These are phyloP conservation scores for Coelastrella sp. DNA, from an alignment of 139 green algal species.

Conservation along the genomic window DNA sequence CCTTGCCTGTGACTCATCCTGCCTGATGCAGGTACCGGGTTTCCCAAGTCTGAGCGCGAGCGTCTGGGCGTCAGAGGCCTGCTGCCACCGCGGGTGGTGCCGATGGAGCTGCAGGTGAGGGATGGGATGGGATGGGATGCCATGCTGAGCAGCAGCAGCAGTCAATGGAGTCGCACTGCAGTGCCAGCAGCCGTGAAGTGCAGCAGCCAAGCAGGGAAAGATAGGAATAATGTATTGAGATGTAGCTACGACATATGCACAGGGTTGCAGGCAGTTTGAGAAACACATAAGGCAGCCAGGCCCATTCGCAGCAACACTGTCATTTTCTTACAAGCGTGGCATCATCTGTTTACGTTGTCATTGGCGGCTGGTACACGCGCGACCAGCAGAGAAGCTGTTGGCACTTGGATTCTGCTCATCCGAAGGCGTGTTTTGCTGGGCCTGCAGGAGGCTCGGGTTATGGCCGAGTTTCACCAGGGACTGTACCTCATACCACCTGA, in stretches of 20 bases:
- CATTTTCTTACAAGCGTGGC: too few species aligned
- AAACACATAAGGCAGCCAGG: too few species aligned
- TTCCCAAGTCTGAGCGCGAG: slow-evolving; percentile 85
- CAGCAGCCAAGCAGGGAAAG: background rate
- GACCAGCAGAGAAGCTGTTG: background rate
- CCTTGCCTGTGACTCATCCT: background rate
- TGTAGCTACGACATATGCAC: background rate
- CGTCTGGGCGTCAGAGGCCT: slow-evolving; percentile 89
- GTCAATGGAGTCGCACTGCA: background rate
- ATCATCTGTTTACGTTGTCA: too few species aligned
- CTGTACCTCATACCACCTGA: slow-evolving; percentile 64
- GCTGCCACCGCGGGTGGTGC: slow-evolving; percentile 77
- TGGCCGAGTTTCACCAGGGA: slow-evolving; percentile 67
- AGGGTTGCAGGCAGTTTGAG: too few species aligned
- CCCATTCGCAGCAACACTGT: too few species aligned
- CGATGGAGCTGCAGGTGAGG: slow-evolving; percentile 73
- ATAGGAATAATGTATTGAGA: background rate
- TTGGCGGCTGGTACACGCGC: background rate
- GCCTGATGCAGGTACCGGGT: slow-evolving; percentile 77
- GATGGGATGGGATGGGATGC: background rate
- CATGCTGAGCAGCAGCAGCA: background rate
- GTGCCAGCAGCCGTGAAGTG: background rate
- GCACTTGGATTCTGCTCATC: background rate
- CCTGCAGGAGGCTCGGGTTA: slow-evolving; percentile 65
- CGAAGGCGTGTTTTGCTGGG: background rate